Evolutionary conservation across 2,329 filamentous ascomycete species (phyloP).

Genomic region (Botrytis elliptica): DNA sequence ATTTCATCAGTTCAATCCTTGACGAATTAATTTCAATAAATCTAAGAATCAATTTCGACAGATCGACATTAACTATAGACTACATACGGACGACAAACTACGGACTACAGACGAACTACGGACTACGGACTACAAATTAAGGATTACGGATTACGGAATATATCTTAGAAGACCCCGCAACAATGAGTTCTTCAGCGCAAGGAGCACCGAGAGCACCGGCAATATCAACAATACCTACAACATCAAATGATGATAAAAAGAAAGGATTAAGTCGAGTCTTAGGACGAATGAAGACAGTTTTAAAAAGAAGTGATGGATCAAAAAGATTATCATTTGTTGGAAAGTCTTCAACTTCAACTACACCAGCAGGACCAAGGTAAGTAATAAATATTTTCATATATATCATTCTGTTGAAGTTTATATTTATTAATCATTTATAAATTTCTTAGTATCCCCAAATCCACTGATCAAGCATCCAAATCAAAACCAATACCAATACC

Average conservation of each 20-base stretch:
- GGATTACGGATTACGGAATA: not conserved
- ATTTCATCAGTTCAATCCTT: not conserved
- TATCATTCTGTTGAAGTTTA: not conserved
- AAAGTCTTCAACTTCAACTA: constrained; percentile 12
- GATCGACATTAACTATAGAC: not conserved
- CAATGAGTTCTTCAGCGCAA: constrained; percentile 32
- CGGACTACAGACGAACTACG: not conserved
- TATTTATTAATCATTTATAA: not conserved
- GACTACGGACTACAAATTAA: not conserved
- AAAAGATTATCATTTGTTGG: constrained; percentile 32
- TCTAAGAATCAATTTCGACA: not conserved
- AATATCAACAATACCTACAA: not conserved
- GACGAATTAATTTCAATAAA: not conserved
- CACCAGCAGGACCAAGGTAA: constrained; percentile 31
- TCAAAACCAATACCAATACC: not conserved
- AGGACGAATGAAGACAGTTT: constrained; percentile 36
- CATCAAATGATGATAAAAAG: constrained; percentile 29
- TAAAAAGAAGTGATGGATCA: constrained; percentile 34
- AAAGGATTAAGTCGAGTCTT: constrained; percentile 33
- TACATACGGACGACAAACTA: not conserved
- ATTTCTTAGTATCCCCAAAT: not conserved
- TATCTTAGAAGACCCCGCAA: constrained; percentile 13
- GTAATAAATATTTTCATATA: not conserved
- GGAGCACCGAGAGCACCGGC: constrained; percentile 26
- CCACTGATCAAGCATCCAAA: not conserved